Evolutionary conservation across 805 yeast species (phyloP).

Genomic region (Komagataella pastoris): DNA sequence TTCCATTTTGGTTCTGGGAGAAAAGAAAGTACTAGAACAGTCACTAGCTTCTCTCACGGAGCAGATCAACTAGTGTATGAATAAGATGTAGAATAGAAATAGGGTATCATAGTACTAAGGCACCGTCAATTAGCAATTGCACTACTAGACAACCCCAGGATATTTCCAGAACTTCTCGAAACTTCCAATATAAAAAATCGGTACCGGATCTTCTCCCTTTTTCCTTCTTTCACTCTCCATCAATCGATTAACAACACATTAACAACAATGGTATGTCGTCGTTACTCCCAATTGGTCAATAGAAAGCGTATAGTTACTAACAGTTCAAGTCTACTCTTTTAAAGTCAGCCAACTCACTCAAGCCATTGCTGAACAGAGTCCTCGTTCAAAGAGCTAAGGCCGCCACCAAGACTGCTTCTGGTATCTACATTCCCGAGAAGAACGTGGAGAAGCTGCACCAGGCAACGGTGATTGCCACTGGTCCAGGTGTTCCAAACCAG

Average conservation of each 20-base stretch:
- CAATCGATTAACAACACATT: neutral
- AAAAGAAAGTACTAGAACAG: conserved; percentile 5
- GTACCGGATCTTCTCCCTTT: neutral
- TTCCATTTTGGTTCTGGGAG: conserved; percentile 3
- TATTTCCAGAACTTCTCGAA: neutral
- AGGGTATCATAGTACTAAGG: neutral
- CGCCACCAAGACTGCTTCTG: conserved; percentile 81
- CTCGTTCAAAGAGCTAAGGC: conserved; percentile 92
- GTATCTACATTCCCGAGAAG: conserved; percentile 90
- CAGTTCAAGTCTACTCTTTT: conserved; percentile 37
- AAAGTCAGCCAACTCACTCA: conserved; percentile 76
- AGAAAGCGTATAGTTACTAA: neutral
- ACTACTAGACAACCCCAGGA: neutral
- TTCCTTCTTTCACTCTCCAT: neutral
- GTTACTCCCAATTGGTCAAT: neutral
- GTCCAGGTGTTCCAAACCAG: conserved; percentile 78
- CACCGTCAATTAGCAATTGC: neutral
- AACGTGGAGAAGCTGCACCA: conserved; percentile 89
- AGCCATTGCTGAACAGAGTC: conserved; percentile 92
- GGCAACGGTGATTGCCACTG: conserved; percentile 87
- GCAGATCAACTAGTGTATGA: neutral
- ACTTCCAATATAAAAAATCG: neutral
- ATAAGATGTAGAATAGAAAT: neutral
- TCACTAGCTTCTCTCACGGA: neutral
- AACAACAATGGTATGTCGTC: neutral